Evolutionary conservation across 768 basidiomycete genomes (phyloP), one percentile per base, ranked within the genome.

Genomic region (Lactarius quietus): DNA sequence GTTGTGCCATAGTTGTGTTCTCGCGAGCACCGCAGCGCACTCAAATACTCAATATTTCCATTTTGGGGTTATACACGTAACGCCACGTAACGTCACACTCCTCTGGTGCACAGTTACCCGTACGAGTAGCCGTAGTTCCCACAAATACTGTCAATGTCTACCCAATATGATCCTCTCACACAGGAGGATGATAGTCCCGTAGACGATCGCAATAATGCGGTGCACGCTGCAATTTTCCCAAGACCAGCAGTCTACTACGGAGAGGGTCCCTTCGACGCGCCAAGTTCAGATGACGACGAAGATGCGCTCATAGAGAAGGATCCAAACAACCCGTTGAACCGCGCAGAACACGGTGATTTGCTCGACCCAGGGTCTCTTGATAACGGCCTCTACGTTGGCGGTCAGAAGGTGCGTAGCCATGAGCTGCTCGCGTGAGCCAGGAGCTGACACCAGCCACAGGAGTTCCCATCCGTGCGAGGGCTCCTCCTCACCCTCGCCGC

Each of bases 271-370:
- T 93, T 92, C 71, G 88, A 90, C 68, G 81, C 87, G 26, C 88
- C 90, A 8, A 89, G 88, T 70, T 91, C 90, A n/a, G 87, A 87
- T 56, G 88, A 87, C 59, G 88, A 88, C n/a, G 82, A 83, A 31
- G 82, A 81, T 36, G 73, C 78, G 9, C 77, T 86, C 23, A 67
- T 83, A 36, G 84, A 84, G 66, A 87, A 88, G 72, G 72, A 75
- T 1, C 70, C 59, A 4, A 62, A 67, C 41, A 33, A 69, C 58
- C 66, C 77, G 53, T 69, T 76, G 62, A 64, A 71, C 52, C 63
- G 68, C 29, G 72, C 75, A 33, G 72, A 79, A 68, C 69, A 70
- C 28, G 74, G 71, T 9, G 64, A 68, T 18, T 69, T 70, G 1
- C 64, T 45, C 7, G 72, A 71, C 54, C 70, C 70, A 0, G 64